These are phyloP conservation scores for Hansenula sp. DNA, from an alignment of 1,139 yeast genomes.

Conservation along the genomic window DNA sequence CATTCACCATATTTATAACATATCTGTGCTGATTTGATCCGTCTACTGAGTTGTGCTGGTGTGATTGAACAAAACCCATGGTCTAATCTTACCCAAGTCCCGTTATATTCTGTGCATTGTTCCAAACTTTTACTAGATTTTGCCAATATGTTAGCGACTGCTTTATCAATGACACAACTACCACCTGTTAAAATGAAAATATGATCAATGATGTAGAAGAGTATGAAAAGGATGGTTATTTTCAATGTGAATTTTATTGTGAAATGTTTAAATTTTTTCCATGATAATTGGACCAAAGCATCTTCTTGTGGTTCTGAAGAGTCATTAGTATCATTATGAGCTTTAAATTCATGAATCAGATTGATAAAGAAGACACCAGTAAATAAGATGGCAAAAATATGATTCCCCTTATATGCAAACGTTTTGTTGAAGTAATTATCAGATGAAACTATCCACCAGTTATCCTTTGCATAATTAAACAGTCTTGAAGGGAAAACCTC, in stretches of 20 bases:
- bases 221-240: slow-evolving; percentile 14
- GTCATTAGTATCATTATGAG: slow-evolving; percentile 11
- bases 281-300: slow-evolving; percentile 2
- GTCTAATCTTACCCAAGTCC: slow-evolving; percentile 17
- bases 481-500: background rate
- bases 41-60: slow-evolving; percentile 9
- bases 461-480: background rate
- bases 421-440: slow-evolving; percentile 26
- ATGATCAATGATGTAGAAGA: slow-evolving; percentile 28
- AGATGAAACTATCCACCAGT: slow-evolving; percentile 15
- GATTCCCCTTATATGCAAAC: slow-evolving; percentile 33
- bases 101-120: slow-evolving; percentile 14
- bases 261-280: slow-evolving; percentile 16
- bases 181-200: slow-evolving; percentile 33
- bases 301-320: too few relatives aligned
- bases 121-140: slow-evolving; percentile 2
- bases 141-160: slow-evolving; percentile 6
- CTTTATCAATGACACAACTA: slow-evolving; percentile 18
- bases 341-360: slow-evolving; percentile 4
- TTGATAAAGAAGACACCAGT: slow-evolving; percentile 10
- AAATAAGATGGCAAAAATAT: slow-evolving; percentile 26
- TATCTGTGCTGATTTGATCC: slow-evolving; percentile 13
- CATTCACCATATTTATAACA: slow-evolving; percentile 34
- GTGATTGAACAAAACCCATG: slow-evolving; percentile 11
- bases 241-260: slow-evolving; percentile 24